Evolutionary conservation across 257 asterid genomes (phyloP).

Genomic region (Nicotiana attenuata): DNA sequence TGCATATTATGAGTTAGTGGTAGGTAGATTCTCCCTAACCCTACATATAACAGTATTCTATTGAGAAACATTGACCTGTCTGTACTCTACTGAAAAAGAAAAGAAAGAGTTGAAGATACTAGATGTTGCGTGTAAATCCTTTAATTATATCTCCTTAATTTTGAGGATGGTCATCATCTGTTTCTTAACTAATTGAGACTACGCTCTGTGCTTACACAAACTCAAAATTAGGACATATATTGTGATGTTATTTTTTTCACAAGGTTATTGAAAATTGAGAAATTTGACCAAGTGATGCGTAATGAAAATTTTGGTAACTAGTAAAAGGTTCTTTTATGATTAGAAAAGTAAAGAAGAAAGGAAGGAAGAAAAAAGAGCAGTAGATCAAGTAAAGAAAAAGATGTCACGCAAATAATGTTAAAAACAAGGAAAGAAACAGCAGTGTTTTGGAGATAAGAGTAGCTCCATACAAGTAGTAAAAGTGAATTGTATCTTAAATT

Average conservation of each 20-base stretch:
- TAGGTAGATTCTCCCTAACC: constrained; percentile 26
- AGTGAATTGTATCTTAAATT: too few relatives aligned
- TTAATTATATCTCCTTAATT: not conserved
- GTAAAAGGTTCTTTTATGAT: not conserved
- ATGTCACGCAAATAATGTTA: too few relatives aligned
- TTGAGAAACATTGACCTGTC: not conserved
- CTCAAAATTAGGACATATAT: not conserved
- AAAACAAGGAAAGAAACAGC: too few relatives aligned
- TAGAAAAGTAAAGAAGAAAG: too few relatives aligned
- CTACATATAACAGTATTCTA: not conserved
- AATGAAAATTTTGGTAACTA: not conserved
- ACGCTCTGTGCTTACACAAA: not conserved
- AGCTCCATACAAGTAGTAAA: too few relatives aligned
- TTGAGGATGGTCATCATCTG: not conserved
- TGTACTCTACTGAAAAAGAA: not conserved
- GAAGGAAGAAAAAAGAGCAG: too few relatives aligned
- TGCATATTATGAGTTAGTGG: constrained; percentile 96
- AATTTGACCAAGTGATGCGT: not conserved
- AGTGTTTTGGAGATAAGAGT: too few relatives aligned
- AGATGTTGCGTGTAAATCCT: not conserved
- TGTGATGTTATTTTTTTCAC: not conserved
- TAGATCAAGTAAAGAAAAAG: too few relatives aligned
- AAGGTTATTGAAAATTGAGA: not conserved
- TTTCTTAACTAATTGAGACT: not conserved
- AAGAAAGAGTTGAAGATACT: not conserved